phyloP scores from a whole-genome alignment of 768 basidiomycete genomes.

The Chiua virens region DNA sequence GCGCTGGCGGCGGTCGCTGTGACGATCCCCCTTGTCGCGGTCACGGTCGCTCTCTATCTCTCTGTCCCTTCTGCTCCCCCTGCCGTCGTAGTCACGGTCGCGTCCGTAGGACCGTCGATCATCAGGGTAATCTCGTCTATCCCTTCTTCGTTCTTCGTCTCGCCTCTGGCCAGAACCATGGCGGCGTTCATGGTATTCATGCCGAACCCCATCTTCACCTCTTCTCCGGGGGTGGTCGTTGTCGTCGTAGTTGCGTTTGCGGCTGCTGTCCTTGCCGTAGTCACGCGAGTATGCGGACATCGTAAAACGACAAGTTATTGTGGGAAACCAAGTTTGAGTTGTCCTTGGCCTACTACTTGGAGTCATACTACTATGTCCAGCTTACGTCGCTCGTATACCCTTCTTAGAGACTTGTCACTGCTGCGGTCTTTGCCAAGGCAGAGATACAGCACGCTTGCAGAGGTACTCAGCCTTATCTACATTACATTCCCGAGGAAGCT shows the following conservation, averaged over 20 bases:
- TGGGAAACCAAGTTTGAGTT: slow-evolving; percentile 16
- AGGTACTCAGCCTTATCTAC: slow-evolving; percentile 13
- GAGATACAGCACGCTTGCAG: slow-evolving; percentile 24
- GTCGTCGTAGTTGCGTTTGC: slow-evolving; percentile 14
- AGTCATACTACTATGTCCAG: slow-evolving; percentile 5
- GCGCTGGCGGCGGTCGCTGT: slow-evolving; percentile 25
- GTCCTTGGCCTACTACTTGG: too few species aligned
- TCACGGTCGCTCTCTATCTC: slow-evolving; percentile 10
- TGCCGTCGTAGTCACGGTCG: slow-evolving; percentile 19
- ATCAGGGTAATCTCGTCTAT: slow-evolving; percentile 14
- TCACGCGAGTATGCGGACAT: slow-evolving; percentile 21
- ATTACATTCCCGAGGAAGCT: background rate
- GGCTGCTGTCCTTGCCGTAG: slow-evolving; percentile 6
- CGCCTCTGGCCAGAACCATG: slow-evolving; percentile 11
- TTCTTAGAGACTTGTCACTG: slow-evolving; percentile 1
- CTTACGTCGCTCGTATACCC: slow-evolving; percentile 14
- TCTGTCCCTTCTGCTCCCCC: slow-evolving; percentile 14
- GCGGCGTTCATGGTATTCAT: slow-evolving; percentile 14
- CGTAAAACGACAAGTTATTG: background rate
- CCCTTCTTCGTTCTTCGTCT: slow-evolving; percentile 18
- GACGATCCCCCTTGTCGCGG: slow-evolving; percentile 39
- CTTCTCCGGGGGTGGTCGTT: slow-evolving; percentile 9
- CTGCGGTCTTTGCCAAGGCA: slow-evolving; percentile 6
- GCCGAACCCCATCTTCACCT: slow-evolving; percentile 6
- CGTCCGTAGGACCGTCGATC: slow-evolving; percentile 21